Evolutionary conservation across 352 stramenopile species (phyloP).

Genomic region (Pythium phragmitis): DNA sequence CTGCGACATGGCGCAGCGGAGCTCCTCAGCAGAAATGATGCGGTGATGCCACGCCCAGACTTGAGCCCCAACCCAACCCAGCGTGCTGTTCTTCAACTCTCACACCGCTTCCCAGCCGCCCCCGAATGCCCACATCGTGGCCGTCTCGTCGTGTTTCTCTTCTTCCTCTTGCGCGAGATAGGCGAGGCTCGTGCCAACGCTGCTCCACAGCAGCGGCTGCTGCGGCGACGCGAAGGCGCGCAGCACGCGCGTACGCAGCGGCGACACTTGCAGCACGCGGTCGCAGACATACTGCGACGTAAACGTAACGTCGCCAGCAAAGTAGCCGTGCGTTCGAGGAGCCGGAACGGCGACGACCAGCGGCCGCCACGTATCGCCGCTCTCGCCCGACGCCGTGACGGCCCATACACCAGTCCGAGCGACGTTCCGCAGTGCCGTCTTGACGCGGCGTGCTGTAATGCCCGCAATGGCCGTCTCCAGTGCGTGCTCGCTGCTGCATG

Average conservation of each 20-base stretch:
- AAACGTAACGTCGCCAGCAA: conserved; percentile 13
- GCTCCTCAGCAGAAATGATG: conserved; percentile 5
- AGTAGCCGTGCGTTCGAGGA: background rate
- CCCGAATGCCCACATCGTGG: background rate
- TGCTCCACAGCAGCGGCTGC: conserved; percentile 4
- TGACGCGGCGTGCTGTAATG: conserved; percentile 5
- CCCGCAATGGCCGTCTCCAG: conserved; percentile 12
- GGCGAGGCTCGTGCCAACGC: conserved; percentile 17
- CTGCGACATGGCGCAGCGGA: conserved; percentile 15
- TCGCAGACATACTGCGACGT: conserved; percentile 33
- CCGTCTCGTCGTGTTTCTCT: conserved; percentile 19
- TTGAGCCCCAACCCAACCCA: background rate
- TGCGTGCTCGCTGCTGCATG: background rate
- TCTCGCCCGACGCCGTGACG: background rate
- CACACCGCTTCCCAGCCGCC: background rate
- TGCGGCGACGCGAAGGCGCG: background rate
- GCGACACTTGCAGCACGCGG: conserved; percentile 10
- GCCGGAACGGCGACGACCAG: conserved; percentile 6
- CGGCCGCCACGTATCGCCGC: conserved; percentile 1
- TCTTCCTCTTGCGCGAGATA: conserved; percentile 30
- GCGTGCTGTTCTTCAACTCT: background rate
- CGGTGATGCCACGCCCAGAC: conserved; percentile 11
- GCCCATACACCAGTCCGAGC: background rate
- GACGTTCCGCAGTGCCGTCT: background rate
- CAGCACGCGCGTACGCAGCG: conserved; percentile 2